Base-by-base conservation (phyloP, 176 grass and related monocot genomes). In the maize (Zea mays) region DNA sequence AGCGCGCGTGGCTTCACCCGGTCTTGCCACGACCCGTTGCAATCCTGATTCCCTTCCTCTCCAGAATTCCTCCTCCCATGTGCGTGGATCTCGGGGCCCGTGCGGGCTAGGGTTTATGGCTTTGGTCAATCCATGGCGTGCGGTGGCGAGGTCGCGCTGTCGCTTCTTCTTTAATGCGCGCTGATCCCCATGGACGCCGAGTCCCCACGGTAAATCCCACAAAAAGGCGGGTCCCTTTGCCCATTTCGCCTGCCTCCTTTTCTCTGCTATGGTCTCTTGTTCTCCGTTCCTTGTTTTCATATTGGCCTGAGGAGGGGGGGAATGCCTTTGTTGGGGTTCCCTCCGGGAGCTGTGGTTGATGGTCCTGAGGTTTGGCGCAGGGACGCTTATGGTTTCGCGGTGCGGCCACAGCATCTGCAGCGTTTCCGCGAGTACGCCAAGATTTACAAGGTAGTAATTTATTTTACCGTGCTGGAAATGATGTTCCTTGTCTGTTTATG, bases 381-480 rank as follows among this genome's bases (percentile, higher is more conserved):
- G 87, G 92, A 98, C 78, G 87, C 90, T 7, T 98, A 95, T 74
- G 96, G 96, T 41, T 98, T 98, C 79, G 85, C 88, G 80, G 92
- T 98, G 80, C 89, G 89, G 69, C 96, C 96, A 43, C 92, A 98
- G 69, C 96, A 98, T 81, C 63, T 94, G 74, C 96, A 98, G 86
- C 90, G 92, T 72, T 98, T 92, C 79, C 90, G 82, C 58, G 85
- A 94, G 67, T 95, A 98, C 44, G 83, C 92, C 65, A 94, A 98
- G 75, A 98, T 98, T 80, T 98, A 98, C 81, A 86, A 94, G 91
- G 96, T 91, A 86, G 12, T 40, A 15, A 48, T 48, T 48, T 34
- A 89, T 21, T 50, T 74, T 39, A n/a, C 37, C 46, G 52, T 16
- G 17, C 55, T 43, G 15, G 21, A 79, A 72, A 72, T 80, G 77